Conservation (phyloP, 164 flowering plant species). For the Nelumbo lutea region DNA sequence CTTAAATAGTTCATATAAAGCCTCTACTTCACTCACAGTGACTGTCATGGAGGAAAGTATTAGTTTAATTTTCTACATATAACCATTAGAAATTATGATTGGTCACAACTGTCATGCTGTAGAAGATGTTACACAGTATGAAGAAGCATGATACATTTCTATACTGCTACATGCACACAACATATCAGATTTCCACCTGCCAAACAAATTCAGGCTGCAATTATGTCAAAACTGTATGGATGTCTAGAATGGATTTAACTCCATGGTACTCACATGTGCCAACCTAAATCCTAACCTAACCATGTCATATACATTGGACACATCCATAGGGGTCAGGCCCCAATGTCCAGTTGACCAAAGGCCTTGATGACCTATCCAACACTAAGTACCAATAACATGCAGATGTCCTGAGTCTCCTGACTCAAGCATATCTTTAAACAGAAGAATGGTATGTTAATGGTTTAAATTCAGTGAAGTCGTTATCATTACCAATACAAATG, state of each 20-base stretch:
- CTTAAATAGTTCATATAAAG: conserved; percentile 64
- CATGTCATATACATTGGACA: neutral
- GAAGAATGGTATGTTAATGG: too few relatives aligned
- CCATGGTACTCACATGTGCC: neutral
- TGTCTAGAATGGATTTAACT: neutral
- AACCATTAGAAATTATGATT: neutral
- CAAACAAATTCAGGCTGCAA: neutral
- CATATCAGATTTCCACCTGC: neutral
- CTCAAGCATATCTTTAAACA: too few relatives aligned
- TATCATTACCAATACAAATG: neutral
- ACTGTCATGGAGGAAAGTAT: conserved; percentile 37
- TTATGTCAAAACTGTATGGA: neutral
- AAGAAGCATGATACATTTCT: neutral
- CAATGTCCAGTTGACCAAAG: neutral
- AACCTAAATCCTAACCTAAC: neutral
- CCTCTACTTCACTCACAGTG: conserved; percentile 78
- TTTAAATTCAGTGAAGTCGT: too few relatives aligned
- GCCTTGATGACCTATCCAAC: neutral
- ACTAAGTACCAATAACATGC: neutral
- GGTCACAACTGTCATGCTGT: neutral
- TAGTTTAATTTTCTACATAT: neutral
- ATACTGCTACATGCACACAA: neutral
- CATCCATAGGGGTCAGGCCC: neutral
- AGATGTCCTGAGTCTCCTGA: too few relatives aligned
- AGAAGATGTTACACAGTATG: neutral